Evolutionary conservation across 192 early-diverging fungal species (phyloP).

Genomic region (Coemansia sp.): DNA sequence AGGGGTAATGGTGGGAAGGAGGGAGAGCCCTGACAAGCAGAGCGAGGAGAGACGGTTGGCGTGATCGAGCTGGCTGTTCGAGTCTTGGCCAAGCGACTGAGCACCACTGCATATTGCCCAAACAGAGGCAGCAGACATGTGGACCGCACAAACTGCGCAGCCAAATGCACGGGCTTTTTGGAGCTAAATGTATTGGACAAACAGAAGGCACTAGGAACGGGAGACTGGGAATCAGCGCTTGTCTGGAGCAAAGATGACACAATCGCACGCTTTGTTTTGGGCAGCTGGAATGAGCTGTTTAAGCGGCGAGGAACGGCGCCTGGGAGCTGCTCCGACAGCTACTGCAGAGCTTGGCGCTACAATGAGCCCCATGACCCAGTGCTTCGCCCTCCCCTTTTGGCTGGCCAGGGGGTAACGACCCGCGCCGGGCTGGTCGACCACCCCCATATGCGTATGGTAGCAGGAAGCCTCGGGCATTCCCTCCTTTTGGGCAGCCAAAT

Average conservation of each 20-base stretch:
- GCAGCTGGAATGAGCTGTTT: background rate
- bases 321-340: constrained; percentile 15
- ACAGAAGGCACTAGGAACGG: too few species aligned
- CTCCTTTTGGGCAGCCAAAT: constrained; percentile 47
- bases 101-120: too few species aligned
- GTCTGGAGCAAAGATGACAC: background rate
- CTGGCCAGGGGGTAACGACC: background rate
- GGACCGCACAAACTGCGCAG: too few species aligned
- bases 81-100: too few species aligned
- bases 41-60: background rate
- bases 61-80: background rate
- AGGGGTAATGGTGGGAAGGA: background rate
- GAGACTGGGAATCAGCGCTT: background rate
- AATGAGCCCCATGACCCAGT: constrained; percentile 13
- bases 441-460: constrained; percentile 7
- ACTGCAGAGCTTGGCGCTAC: constrained; percentile 15
- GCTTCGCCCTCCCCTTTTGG: background rate
- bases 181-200: too few species aligned
- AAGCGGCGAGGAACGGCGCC: background rate
- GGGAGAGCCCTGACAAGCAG: background rate
- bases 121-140: too few species aligned
- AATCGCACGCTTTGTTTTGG: background rate
- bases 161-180: too few species aligned
- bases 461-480: constrained; percentile 41
- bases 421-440: constrained; percentile 4